Conservation (phyloP, 306 rosid genomes). For the Sphenostylis stenocarpa region DNA sequence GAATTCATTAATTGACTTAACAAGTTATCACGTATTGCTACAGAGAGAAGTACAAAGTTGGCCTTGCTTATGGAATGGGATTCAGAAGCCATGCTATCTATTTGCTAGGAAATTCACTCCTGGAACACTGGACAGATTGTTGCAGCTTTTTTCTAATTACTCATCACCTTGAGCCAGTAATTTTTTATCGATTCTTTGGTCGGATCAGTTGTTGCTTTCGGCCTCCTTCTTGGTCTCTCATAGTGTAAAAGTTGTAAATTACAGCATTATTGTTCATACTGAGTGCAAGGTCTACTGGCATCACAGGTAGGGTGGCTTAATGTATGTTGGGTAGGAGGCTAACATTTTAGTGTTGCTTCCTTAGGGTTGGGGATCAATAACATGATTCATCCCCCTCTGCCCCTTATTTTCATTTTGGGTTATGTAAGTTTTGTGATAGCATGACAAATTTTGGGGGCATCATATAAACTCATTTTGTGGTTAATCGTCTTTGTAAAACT, state of each 20-base stretch:
- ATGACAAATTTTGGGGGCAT: constrained; percentile 38
- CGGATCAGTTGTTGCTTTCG: constrained; percentile 46
- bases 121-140: constrained; percentile 55
- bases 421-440: constrained; percentile 11
- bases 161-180: constrained; percentile 56
- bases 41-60: constrained; percentile 87
- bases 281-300: constrained; percentile 38
- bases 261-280: constrained; percentile 43
- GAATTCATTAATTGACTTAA: not conserved
- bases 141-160: constrained; percentile 72
- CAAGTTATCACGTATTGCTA: constrained; percentile 4
- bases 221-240: constrained; percentile 53
- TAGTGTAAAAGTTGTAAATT: constrained; percentile 59
- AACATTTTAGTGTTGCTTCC: constrained; percentile 34
- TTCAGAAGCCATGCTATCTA: constrained; percentile 85
- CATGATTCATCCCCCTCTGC: constrained; percentile 11
- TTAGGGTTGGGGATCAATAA: constrained; percentile 26
- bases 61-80: constrained; percentile 96
- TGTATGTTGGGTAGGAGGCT: constrained; percentile 31
- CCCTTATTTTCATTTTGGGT: constrained; percentile 25
- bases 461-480: constrained; percentile 35
- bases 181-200: constrained; percentile 69
- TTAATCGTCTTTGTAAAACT: constrained; percentile 37
- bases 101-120: constrained; percentile 95
- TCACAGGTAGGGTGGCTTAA: constrained; percentile 38